Percentiles rank a stretch among this genome's conserved stretches.
phyloP scores from a whole-genome alignment of 2,329 filamentous ascomycete species.

The Stagonosporopsis tanaceti region DNA sequence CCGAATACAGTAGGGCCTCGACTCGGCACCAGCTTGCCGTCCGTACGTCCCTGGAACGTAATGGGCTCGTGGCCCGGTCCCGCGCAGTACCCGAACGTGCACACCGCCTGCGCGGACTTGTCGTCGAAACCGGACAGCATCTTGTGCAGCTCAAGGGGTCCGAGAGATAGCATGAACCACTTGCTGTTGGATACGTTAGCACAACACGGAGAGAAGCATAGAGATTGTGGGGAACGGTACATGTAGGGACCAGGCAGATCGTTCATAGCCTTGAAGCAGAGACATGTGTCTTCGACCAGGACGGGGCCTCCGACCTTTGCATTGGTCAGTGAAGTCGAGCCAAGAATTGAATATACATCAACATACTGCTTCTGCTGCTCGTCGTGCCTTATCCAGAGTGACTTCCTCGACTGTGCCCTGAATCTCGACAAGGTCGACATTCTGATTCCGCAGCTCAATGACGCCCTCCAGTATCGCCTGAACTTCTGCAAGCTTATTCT shows the following conservation, averaged over 20 bases:
- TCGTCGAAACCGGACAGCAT: conserved; percentile 87
- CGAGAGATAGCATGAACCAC: conserved; percentile 87
- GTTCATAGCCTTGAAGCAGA: conserved; percentile 89
- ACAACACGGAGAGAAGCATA: neutral
- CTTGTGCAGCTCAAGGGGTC: conserved; percentile 86
- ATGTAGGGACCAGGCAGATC: conserved; percentile 97
- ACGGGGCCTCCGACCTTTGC: conserved; percentile 81
- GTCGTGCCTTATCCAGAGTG: conserved; percentile 82
- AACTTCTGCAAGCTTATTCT: conserved; percentile 91
- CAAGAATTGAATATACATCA: neutral
- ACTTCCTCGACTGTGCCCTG: conserved; percentile 94
- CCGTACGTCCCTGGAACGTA: conserved; percentile 89
- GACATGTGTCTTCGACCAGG: conserved; percentile 92
- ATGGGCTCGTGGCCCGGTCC: conserved; percentile 85
- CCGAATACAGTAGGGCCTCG: conserved; percentile 85
- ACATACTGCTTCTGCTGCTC: conserved; percentile 78
- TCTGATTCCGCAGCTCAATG: conserved; percentile 76
- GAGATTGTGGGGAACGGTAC: conserved; percentile 56
- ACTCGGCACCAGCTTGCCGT: conserved; percentile 83
- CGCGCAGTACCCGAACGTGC: conserved; percentile 90
- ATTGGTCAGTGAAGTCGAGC: conserved; percentile 14
- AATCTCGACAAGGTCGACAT: conserved; percentile 84
- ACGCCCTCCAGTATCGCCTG: conserved; percentile 78
- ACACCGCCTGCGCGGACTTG: conserved; percentile 91
- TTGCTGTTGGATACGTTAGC: conserved; percentile 67